Percentiles rank a stretch among this genome's conserved stretches.
phyloP scores from a whole-genome alignment of 2,329 filamentous ascomycete genomes.

The Madurella mycetomatis region DNA sequence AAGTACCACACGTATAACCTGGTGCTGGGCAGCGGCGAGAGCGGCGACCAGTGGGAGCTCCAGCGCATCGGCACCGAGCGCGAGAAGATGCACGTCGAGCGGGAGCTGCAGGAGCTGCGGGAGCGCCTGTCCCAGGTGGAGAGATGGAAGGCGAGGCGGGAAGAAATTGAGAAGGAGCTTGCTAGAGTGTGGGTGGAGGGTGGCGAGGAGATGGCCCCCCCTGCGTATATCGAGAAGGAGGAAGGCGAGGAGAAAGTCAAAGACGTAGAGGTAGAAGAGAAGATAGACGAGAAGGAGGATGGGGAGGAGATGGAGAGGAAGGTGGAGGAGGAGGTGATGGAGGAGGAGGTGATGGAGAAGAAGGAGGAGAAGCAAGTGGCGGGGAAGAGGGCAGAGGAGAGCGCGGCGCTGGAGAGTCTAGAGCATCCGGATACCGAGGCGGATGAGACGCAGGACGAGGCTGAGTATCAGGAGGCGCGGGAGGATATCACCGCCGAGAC shows the following conservation, averaged over 20 bases:
- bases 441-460: conserved; percentile 19
- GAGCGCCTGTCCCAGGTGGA: conserved; percentile 78
- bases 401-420: background rate
- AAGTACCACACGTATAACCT: conserved; percentile 94
- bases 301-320: background rate
- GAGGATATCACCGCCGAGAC: conserved; percentile 12
- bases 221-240: conserved; percentile 37
- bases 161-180: conserved; percentile 80
- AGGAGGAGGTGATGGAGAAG: background rate
- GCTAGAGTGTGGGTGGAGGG: conserved; percentile 57
- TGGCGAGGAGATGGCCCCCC: conserved; percentile 45
- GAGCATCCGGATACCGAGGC: conserved; percentile 5
- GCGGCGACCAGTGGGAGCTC: conserved; percentile 85
- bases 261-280: too few species aligned
- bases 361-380: background rate
- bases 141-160: conserved; percentile 71
- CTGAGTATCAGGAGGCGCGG: conserved; percentile 21
- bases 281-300: background rate
- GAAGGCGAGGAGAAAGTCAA: background rate
- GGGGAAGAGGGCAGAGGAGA: background rate
- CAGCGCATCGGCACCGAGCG: conserved; percentile 89
- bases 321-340: background rate
- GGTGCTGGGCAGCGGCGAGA: conserved; percentile 72
- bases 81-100: conserved; percentile 90
- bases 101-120: conserved; percentile 78